These are phyloP conservation scores for Fusarium drepaniforme DNA, from an alignment of 2,329 filamentous ascomycete genomes.

Conservation along the genomic window DNA sequence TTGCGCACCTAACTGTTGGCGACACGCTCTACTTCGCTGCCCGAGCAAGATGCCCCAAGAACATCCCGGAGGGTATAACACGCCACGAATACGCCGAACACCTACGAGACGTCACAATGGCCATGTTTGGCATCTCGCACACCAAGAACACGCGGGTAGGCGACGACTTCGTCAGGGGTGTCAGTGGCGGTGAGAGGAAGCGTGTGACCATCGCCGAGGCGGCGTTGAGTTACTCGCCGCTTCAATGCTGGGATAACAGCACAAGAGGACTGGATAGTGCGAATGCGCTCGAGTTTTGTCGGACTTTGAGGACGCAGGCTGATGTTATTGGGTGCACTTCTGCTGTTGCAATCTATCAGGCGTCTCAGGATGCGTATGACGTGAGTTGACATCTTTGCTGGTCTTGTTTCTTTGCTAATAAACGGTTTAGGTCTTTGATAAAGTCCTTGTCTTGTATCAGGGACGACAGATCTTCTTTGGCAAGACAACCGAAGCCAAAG, in stretches of 20 bases:
- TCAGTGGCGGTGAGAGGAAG: conserved; percentile 65
- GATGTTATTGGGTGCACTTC: conserved; percentile 70
- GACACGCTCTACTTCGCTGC: conserved; percentile 83
- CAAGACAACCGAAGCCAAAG: conserved; percentile 39
- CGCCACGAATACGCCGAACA: conserved; percentile 67
- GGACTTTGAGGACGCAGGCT: conserved; percentile 69
- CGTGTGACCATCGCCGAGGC: conserved; percentile 55
- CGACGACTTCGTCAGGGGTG: conserved; percentile 74
- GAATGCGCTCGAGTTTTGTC: conserved; percentile 75
- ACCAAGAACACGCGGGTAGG: conserved; percentile 78
- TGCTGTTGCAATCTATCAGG: conserved; percentile 75
- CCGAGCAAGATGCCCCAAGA: conserved; percentile 71
- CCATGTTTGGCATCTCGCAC: conserved; percentile 77
- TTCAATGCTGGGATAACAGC: conserved; percentile 79
- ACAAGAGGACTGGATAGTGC: conserved; percentile 74
- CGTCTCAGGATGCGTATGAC: conserved; percentile 55
- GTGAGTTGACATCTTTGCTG: conserved; percentile 20
- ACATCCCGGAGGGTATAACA: conserved; percentile 68
- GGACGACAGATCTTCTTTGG: conserved; percentile 71
- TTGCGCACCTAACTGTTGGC: conserved; percentile 79
- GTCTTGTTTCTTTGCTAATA: background rate
- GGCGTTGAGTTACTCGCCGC: conserved; percentile 53
- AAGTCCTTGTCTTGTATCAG: conserved; percentile 75
- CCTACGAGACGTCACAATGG: conserved; percentile 77
- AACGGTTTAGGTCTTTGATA: conserved; percentile 67